Conservation (phyloP, 441 rosid genomes). For the Gossypium gossypioides region DNA sequence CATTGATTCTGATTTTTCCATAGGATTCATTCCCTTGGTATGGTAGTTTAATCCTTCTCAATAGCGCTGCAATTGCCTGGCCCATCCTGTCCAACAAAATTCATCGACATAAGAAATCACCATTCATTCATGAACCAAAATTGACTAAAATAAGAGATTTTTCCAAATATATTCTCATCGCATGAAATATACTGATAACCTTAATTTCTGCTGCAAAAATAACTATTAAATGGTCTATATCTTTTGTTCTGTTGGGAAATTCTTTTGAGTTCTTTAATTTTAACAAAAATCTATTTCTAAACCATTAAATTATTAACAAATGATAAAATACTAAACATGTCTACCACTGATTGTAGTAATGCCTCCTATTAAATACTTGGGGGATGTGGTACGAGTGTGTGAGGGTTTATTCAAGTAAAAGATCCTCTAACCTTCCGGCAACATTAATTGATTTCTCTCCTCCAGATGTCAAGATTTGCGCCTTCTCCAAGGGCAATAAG, state of each 20-base stretch:
- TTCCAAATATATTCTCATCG: background rate
- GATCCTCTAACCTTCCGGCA: slow-evolving; percentile 49
- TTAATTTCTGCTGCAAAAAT: background rate
- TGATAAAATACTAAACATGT: background rate
- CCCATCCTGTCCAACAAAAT: slow-evolving; percentile 40
- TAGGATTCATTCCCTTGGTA: slow-evolving; percentile 66
- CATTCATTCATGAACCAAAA: background rate
- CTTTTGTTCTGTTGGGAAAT: background rate
- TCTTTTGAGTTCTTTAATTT: background rate
- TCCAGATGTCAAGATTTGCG: slow-evolving; percentile 31
- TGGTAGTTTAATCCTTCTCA: slow-evolving; percentile 61
- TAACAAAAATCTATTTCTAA: background rate
- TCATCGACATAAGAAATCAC: background rate
- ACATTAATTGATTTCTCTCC: slow-evolving; percentile 53
- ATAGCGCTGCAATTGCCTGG: slow-evolving; percentile 54
- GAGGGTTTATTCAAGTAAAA: background rate
- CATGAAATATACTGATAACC: background rate
- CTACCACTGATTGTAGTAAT: background rate
- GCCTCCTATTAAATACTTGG: background rate
- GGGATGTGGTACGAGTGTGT: background rate
- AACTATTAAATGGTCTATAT: background rate
- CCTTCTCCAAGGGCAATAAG: slow-evolving; percentile 45
- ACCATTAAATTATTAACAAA: background rate
- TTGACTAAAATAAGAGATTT: background rate
- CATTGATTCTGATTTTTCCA: slow-evolving; percentile 59